These are phyloP conservation scores for Mycena vulgaris DNA, from an alignment of 768 basidiomycete genomes.

Conservation along the genomic window DNA sequence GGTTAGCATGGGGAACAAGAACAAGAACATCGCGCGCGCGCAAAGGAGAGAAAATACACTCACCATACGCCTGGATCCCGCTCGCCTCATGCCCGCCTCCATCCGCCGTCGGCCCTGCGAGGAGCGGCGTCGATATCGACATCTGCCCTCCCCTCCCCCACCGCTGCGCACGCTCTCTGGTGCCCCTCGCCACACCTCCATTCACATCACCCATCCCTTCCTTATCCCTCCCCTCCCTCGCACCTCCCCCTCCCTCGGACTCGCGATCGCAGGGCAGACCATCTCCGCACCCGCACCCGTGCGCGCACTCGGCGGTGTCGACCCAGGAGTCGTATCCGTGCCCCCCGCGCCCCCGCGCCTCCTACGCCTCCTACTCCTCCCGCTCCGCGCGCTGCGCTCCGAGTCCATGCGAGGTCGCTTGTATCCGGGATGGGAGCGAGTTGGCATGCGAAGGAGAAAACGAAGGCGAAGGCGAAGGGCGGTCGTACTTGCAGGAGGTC, in stretches of 20 bases:
- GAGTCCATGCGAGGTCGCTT: constrained; percentile 30
- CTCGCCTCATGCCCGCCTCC: constrained; percentile 17
- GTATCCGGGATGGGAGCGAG: constrained; percentile 30
- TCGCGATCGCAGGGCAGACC: constrained; percentile 50
- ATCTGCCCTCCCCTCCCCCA: constrained; percentile 21
- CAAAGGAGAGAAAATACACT: neutral
- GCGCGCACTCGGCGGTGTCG: constrained; percentile 31
- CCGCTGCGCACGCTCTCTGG: too few species aligned
- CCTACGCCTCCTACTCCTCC: constrained; percentile 10
- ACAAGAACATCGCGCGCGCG: neutral
- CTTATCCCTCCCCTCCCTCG: constrained; percentile 50
- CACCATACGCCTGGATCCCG: neutral
- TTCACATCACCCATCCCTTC: neutral
- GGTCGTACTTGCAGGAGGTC: too few species aligned
- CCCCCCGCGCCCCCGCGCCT: constrained; percentile 23
- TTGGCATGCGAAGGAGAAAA: too few species aligned
- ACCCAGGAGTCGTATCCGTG: too few species aligned
- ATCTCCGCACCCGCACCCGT: constrained; percentile 15
- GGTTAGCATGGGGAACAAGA: neutral
- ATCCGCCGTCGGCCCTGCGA: too few species aligned
- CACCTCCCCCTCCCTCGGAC: constrained; percentile 49
- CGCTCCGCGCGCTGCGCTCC: constrained; percentile 29
- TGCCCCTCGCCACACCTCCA: neutral
- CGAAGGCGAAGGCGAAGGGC: too few species aligned
- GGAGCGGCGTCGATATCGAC: constrained; percentile 38